Conservation (phyloP, 2,329 filamentous ascomycete species). For the Stagonosporopsis vannaccii region DNA sequence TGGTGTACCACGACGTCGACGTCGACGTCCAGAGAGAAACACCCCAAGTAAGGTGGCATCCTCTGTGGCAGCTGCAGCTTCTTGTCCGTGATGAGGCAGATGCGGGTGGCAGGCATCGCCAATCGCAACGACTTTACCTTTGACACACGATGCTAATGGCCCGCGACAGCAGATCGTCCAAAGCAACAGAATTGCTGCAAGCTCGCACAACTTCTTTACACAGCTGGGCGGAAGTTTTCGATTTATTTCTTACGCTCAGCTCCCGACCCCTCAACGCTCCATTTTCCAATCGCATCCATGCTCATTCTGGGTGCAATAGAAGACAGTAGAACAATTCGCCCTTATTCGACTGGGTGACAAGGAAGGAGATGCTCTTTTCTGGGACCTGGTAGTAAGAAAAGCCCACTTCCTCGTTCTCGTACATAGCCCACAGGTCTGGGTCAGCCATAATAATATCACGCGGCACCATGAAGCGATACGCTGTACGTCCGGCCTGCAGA, state of each 20-base stretch:
- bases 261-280: conserved; percentile 2
- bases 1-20: neutral
- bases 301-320: conserved; percentile 4
- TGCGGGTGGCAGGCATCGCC: conserved; percentile 13
- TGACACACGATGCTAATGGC: conserved; percentile 7
- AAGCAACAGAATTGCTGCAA: conserved; percentile 8
- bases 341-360: conserved; percentile 5
- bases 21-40: neutral
- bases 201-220: conserved; percentile 10
- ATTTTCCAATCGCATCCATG: conserved; percentile 5
- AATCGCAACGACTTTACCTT: conserved; percentile 4
- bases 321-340: conserved; percentile 6
- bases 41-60: conserved; percentile 8
- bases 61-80: conserved; percentile 7
- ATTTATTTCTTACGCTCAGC: neutral
- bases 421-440: conserved; percentile 1
- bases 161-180: conserved; percentile 13
- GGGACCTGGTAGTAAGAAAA: conserved; percentile 11
- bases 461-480: conserved; percentile 10
- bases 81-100: conserved; percentile 10
- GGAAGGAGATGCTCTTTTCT: conserved; percentile 7
- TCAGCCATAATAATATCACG: conserved; percentile 10
- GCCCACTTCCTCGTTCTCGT: conserved; percentile 9
- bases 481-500: conserved; percentile 5
- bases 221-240: conserved; percentile 5